Evolutionary conservation across 805 yeast species (phyloP).

Genomic region (Jamesozyma spencerorum): DNA sequence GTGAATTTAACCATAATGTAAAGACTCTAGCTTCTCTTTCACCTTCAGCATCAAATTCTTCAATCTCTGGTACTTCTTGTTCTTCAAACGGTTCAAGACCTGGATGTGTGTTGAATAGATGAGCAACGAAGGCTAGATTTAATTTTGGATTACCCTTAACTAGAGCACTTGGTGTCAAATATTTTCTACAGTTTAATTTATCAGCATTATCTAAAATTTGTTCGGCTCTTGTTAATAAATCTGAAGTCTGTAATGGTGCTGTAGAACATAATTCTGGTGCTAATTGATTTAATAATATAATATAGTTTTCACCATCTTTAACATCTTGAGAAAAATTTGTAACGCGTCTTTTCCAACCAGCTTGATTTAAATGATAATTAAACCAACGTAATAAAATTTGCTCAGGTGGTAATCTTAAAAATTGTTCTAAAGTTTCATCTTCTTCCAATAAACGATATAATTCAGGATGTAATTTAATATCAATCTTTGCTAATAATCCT

Average conservation of each 20-base stretch:
- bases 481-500: slow-evolving; percentile 89
- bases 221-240: slow-evolving; percentile 75
- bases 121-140: slow-evolving; percentile 95
- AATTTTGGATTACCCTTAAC: slow-evolving; percentile 95
- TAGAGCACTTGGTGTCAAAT: slow-evolving; percentile 84
- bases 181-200: slow-evolving; percentile 83
- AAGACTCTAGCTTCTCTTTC: slow-evolving; percentile 98
- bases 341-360: slow-evolving; percentile 81
- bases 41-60: slow-evolving; percentile 98
- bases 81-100: slow-evolving; percentile 95
- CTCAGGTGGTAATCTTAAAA: slow-evolving; percentile 93
- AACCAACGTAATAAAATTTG: slow-evolving; percentile 95
- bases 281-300: slow-evolving; percentile 79
- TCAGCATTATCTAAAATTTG: slow-evolving; percentile 82
- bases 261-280: slow-evolving; percentile 75
- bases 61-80: slow-evolving; percentile 83
- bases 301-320: slow-evolving; percentile 90
- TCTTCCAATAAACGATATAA: slow-evolving; percentile 88
- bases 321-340: slow-evolving; percentile 80
- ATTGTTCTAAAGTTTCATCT: slow-evolving; percentile 95
- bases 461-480: slow-evolving; percentile 93
- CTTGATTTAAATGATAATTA: slow-evolving; percentile 89
- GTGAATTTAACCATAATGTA: slow-evolving; percentile 92
- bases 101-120: slow-evolving; percentile 91
- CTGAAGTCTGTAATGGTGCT: slow-evolving; percentile 70